Evolutionary conservation across 495 filamentous ascomycete species (phyloP).

Genomic region (Penicillium waksmanii): DNA sequence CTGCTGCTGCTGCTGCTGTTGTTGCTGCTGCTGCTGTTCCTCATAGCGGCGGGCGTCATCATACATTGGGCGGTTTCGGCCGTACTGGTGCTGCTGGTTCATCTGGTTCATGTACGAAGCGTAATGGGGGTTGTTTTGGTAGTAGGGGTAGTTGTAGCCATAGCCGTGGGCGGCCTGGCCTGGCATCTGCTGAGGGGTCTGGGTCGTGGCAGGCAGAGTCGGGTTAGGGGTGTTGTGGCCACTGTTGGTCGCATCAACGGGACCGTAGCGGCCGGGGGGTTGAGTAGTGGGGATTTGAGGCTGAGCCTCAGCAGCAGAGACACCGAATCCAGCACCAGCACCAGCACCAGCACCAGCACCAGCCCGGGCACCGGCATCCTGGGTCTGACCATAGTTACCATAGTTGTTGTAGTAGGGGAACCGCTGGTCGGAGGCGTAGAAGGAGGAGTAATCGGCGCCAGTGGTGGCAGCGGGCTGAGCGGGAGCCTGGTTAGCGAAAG

Average conservation of each 20-base stretch:
- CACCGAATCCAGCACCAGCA: constrained; percentile 67
- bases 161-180: constrained; percentile 60
- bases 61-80: constrained; percentile 57
- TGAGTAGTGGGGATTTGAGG: constrained; percentile 76
- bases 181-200: constrained; percentile 65
- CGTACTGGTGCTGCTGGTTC: constrained; percentile 53
- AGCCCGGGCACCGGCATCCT: constrained; percentile 74
- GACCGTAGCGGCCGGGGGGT: constrained; percentile 68
- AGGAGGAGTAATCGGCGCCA: constrained; percentile 79
- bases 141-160: constrained; percentile 66
- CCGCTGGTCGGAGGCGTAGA: constrained; percentile 84
- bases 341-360: constrained; percentile 51
- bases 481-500: constrained; percentile 60
- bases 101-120: constrained; percentile 76
- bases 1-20: constrained; percentile 37
- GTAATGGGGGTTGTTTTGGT: constrained; percentile 81
- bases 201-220: constrained; percentile 68
- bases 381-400: constrained; percentile 74
- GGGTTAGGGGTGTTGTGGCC: constrained; percentile 90
- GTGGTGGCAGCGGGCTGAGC: constrained; percentile 60
- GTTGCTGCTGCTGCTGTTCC: constrained; percentile 41
- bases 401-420: constrained; percentile 85
- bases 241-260: constrained; percentile 76
- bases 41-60: constrained; percentile 60
- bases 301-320: constrained; percentile 69